Conservation (phyloP, 1,284 basidiomycete species). For the Sanghuangporus baumii region DNA sequence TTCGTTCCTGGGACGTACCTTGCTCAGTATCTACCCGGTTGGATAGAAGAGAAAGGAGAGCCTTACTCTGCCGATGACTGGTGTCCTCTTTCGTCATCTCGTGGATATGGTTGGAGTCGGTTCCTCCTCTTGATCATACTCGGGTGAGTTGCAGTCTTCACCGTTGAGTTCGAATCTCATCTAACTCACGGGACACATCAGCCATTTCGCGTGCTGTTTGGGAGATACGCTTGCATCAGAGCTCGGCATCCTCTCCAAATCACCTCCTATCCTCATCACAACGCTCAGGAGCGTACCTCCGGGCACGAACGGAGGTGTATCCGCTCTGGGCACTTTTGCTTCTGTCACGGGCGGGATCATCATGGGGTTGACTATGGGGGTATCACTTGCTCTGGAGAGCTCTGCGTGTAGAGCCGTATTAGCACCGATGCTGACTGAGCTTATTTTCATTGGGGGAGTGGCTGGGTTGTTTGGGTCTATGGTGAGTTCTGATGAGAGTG, state of each 20-base stretch:
- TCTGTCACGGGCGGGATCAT: constrained; percentile 70
- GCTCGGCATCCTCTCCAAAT: constrained; percentile 74
- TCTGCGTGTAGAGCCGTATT: constrained; percentile 37
- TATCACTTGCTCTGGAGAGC: constrained; percentile 62
- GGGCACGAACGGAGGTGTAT: constrained; percentile 90
- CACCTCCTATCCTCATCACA: constrained; percentile 70
- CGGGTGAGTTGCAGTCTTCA: constrained; percentile 43
- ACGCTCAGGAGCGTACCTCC: constrained; percentile 71
- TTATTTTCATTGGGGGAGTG: constrained; percentile 54
- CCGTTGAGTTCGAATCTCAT: neutral
- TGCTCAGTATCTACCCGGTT: constrained; percentile 20
- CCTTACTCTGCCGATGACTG: constrained; percentile 34
- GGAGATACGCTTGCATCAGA: constrained; percentile 81
- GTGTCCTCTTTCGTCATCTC: constrained; percentile 47
- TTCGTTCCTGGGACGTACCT: constrained; percentile 39
- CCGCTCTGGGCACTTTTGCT: constrained; percentile 66
- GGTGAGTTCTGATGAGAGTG: constrained; percentile 33
- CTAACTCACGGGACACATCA: constrained; percentile 23
- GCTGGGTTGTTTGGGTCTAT: constrained; percentile 74
- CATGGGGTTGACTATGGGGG: constrained; percentile 60
- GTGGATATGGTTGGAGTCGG: constrained; percentile 46
- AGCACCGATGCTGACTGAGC: constrained; percentile 33
- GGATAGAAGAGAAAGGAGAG: constrained; percentile 14
- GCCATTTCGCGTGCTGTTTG: constrained; percentile 78
- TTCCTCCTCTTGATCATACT: constrained; percentile 58